Percentiles rank a stretch among this genome's conserved stretches.
Conservation (phyloP, 2,329 filamentous ascomycete genomes). For the Aspergillus quadricinctus region DNA sequence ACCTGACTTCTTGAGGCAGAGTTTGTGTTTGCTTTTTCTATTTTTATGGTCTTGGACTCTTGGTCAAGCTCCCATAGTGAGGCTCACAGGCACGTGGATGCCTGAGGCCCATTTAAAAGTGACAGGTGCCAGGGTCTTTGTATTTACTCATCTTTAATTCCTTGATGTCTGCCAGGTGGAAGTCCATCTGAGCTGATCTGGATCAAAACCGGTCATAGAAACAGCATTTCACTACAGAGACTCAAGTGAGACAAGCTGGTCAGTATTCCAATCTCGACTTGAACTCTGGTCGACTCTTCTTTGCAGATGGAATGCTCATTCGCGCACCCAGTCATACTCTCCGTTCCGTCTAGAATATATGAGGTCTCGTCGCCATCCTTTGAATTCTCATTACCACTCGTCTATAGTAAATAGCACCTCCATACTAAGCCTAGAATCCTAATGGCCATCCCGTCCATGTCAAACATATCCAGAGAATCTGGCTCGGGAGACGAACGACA, state of each 20-base stretch:
- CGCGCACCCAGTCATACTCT: no score
- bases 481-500: slow-evolving; percentile 3
- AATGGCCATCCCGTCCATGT: slow-evolving; percentile 7
- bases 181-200: neutral
- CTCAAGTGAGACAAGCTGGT: neutral
- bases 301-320: neutral
- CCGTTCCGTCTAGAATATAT: no score
- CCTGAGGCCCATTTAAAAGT: neutral
- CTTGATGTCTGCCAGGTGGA: no score
- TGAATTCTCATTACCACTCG: neutral
- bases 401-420: neutral
- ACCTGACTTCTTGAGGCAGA: no score
- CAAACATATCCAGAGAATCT: slow-evolving; percentile 7
- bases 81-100: neutral
- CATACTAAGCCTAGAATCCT: slow-evolving; percentile 8
- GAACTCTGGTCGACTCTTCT: neutral
- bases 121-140: neutral
- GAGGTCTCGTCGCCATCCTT: neutral
- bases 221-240: neutral
- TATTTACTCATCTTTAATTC: no score
- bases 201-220: neutral
- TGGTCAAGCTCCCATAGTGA: neutral
- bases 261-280: no score
- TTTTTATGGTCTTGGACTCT: neutral
- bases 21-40: neutral